Percentiles rank a stretch among this genome's conserved stretches.
phyloP scores from a whole-genome alignment of 2,329 filamentous ascomycete genomes.

The Paraconiothyrium sp. region DNA sequence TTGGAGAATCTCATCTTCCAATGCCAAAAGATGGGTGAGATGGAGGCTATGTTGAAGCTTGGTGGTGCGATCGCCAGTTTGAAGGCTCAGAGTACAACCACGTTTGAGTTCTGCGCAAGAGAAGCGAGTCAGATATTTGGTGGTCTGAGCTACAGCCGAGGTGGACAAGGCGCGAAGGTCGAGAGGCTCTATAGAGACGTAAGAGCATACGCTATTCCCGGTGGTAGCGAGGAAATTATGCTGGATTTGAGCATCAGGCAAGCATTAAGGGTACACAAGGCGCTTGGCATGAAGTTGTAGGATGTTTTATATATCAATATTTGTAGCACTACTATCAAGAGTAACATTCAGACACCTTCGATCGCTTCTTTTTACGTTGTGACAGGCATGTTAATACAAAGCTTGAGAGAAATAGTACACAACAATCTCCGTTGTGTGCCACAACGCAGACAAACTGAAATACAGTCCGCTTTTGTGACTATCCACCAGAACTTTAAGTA shows the following conservation, averaged over 20 bases:
- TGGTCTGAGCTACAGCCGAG: slow-evolving; percentile 88
- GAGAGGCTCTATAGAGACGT: slow-evolving; percentile 96
- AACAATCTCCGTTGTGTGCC: too few species aligned
- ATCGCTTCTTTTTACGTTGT: not conserved
- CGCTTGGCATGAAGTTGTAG: slow-evolving; percentile 94
- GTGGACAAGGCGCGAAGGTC: slow-evolving; percentile 94
- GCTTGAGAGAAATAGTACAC: too few species aligned
- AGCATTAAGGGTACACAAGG: slow-evolving; percentile 86
- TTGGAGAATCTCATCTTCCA: slow-evolving; percentile 95
- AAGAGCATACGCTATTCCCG: slow-evolving; percentile 91
- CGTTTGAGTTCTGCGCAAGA: slow-evolving; percentile 96
- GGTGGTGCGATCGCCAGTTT: slow-evolving; percentile 92
- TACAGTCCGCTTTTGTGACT: too few species aligned
- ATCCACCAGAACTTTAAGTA: too few species aligned
- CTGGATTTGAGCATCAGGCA: slow-evolving; percentile 94
- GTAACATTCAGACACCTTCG: not conserved
- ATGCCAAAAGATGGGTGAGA: slow-evolving; percentile 90
- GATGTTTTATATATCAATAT: slow-evolving; percentile 11
- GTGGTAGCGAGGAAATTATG: slow-evolving; percentile 98
- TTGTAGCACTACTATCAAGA: not conserved
- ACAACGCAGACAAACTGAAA: too few species aligned
- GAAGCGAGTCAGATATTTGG: slow-evolving; percentile 98
- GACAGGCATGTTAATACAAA: too few species aligned
- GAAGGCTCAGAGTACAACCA: slow-evolving; percentile 92
- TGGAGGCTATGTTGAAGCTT: slow-evolving; percentile 93